These are phyloP conservation scores for Kickxella alabastrina DNA, from an alignment of 192 early-diverging fungal genomes.

Conservation along the genomic window DNA sequence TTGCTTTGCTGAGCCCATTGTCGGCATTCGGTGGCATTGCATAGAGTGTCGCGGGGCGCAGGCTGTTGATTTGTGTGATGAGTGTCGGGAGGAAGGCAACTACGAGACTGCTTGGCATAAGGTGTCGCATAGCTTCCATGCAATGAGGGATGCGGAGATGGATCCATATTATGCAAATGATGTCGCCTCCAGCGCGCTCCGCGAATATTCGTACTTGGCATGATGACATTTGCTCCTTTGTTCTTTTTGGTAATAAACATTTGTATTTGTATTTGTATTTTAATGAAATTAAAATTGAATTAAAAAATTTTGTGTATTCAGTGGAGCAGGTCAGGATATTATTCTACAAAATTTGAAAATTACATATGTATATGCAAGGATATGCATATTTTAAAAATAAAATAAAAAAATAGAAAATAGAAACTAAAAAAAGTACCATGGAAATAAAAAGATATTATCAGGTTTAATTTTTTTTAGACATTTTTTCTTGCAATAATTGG, in stretches of 20 bases:
- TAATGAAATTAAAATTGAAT: too few relatives aligned
- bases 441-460: too few relatives aligned
- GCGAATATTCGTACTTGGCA: slow-evolving; percentile 46
- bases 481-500: too few relatives aligned
- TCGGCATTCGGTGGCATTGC: slow-evolving; percentile 68
- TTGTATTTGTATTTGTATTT: too few relatives aligned
- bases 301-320: too few relatives aligned
- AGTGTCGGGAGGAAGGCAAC: slow-evolving; percentile 56
- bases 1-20: slow-evolving; percentile 68
- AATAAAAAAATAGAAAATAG: too few relatives aligned
- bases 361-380: too few relatives aligned
- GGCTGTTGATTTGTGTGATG: slow-evolving; percentile 66
- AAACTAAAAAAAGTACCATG: too few relatives aligned
- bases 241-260: neutral
- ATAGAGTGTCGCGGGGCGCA: slow-evolving; percentile 58
- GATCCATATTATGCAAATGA: slow-evolving; percentile 51
- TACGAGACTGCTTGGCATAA: slow-evolving; percentile 48
- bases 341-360: too few relatives aligned
- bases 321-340: too few relatives aligned
- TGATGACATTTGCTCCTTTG: slow-evolving; percentile 5
- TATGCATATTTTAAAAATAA: too few relatives aligned
- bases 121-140: slow-evolving; percentile 26
- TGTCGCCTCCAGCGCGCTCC: slow-evolving; percentile 38
- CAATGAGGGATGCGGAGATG: slow-evolving; percentile 42
- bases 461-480: too few relatives aligned